These are phyloP conservation scores for Spathaspora arborariae DNA, from an alignment of 805 yeast genomes.

Conservation along the genomic window DNA sequence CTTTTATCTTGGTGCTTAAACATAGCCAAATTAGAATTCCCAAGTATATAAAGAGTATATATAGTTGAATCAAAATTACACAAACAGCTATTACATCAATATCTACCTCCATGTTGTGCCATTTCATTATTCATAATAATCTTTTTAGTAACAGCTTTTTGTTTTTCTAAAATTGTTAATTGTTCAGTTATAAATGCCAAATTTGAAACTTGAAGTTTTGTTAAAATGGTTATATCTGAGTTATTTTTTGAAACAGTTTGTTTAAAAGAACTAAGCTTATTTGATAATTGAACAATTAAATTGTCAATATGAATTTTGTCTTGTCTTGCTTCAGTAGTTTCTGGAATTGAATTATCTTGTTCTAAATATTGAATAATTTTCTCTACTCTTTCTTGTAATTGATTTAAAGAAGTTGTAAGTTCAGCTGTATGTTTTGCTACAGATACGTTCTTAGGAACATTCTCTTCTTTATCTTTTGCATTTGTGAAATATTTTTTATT, in stretches of 20 bases:
- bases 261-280: constrained; percentile 15
- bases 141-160: constrained; percentile 14
- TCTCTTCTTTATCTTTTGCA: constrained; percentile 5
- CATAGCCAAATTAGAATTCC: too few relatives aligned
- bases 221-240: not conserved
- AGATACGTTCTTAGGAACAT: not conserved
- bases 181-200: constrained; percentile 30
- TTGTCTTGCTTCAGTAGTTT: not conserved
- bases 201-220: constrained; percentile 22
- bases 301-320: constrained; percentile 18
- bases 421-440: constrained; percentile 7
- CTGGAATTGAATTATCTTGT: constrained; percentile 4
- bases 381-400: constrained; percentile 19
- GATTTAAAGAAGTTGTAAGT: constrained; percentile 10
- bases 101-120: not conserved
- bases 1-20: constrained; percentile 40
- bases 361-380: constrained; percentile 18
- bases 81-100: too few relatives aligned
- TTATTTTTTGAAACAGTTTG: not conserved
- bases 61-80: too few relatives aligned
- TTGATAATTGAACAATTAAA: constrained; percentile 24
- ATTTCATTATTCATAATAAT: constrained; percentile 10
- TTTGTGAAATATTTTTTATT: constrained; percentile 19
- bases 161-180: constrained; percentile 19
- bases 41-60: too few relatives aligned